Conservation (phyloP, 805 yeast genomes). For the Yarrowia osloensis region DNA sequence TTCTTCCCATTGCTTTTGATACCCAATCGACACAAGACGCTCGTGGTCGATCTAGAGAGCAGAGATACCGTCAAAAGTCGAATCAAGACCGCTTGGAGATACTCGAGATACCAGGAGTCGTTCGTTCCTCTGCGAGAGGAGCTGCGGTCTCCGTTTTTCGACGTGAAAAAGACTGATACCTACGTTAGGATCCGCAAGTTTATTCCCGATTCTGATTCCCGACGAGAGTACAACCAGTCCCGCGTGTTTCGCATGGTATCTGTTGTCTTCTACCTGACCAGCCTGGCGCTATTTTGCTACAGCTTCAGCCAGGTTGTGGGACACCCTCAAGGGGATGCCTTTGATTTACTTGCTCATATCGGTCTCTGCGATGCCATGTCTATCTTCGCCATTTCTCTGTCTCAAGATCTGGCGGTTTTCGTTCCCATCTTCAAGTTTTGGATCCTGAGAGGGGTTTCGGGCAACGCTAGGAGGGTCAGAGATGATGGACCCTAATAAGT, state of each 20-base stretch:
- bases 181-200: conserved; percentile 30
- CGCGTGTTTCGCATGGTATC: conserved; percentile 32
- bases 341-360: conserved; percentile 33
- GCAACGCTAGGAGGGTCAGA: background rate
- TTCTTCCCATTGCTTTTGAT: conserved; percentile 33
- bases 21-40: conserved; percentile 28
- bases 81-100: conserved; percentile 11
- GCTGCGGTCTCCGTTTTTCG: conserved; percentile 27
- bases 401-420: conserved; percentile 32
- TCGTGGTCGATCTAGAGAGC: conserved; percentile 11
- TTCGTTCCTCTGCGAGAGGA: background rate
- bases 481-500: too few relatives aligned
- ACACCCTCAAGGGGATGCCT: conserved; percentile 31
- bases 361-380: conserved; percentile 34
- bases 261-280: conserved; percentile 31
- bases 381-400: conserved; percentile 32
- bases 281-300: conserved; percentile 29
- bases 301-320: conserved; percentile 31
- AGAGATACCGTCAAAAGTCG: conserved; percentile 18
- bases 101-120: conserved; percentile 19
- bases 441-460: background rate
- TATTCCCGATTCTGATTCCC: conserved; percentile 31
- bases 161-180: conserved; percentile 23
- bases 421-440: conserved; percentile 26
- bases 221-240: conserved; percentile 31